These are phyloP conservation scores for Hermanozyma aechmeae DNA, from an alignment of 805 yeast genomes.

Conservation along the genomic window DNA sequence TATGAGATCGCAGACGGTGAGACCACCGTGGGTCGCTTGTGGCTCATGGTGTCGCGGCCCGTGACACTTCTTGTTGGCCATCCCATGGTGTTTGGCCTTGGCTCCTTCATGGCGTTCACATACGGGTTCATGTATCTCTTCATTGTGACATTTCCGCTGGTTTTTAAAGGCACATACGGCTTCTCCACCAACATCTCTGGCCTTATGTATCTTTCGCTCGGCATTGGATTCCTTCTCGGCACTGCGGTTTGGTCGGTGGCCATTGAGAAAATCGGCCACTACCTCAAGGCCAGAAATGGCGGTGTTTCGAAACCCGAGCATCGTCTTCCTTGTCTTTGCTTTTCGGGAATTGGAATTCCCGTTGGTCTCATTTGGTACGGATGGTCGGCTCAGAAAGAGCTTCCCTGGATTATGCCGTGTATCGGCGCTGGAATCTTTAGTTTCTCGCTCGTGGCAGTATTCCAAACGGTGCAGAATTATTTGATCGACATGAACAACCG, in stretches of 20 bases:
- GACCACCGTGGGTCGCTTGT: constrained; percentile 29
- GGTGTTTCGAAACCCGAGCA: constrained; percentile 57
- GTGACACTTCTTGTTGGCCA: constrained; percentile 41
- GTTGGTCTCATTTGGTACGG: constrained; percentile 63
- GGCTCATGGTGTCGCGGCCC: constrained; percentile 46
- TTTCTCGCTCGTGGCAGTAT: constrained; percentile 51
- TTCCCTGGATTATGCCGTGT: constrained; percentile 56
- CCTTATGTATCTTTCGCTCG: constrained; percentile 48
- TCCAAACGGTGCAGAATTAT: constrained; percentile 59
- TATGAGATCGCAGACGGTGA: constrained; percentile 51
- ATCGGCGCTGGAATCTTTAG: constrained; percentile 56
- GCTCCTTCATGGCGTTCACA: constrained; percentile 53
- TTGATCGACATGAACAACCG: constrained; percentile 63
- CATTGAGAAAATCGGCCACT: constrained; percentile 31
- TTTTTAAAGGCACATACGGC: constrained; percentile 40
- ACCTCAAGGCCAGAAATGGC: constrained; percentile 29
- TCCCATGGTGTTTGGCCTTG: constrained; percentile 58
- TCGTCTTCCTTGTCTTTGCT: constrained; percentile 43
- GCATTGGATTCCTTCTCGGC: constrained; percentile 46
- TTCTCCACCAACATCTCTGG: constrained; percentile 43
- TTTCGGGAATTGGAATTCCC: constrained; percentile 41
- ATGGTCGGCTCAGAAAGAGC: constrained; percentile 51
- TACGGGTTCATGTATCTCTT: constrained; percentile 61
- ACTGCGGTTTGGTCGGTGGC: constrained; percentile 37
- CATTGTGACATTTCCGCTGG: constrained; percentile 50